Conservation (phyloP, 106 monocot genomes). For the Apostasia shenzhenica region DNA sequence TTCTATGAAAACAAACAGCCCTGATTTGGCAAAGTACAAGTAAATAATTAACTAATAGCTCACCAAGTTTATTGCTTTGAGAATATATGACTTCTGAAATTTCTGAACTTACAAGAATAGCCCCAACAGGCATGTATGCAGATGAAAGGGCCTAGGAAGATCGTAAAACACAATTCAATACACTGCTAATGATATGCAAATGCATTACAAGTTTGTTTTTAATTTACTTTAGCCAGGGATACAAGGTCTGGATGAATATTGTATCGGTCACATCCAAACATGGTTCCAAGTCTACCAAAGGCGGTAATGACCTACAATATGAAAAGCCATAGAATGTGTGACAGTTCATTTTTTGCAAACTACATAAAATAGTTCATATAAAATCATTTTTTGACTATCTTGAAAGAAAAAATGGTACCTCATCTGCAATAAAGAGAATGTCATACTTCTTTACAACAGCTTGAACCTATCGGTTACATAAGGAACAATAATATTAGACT, state of each 20-base stretch:
- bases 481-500: neutral
- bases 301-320: slow-evolving; percentile 79
- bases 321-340: neutral
- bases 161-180: neutral
- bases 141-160: slow-evolving; percentile 86
- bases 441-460: slow-evolving; percentile 92
- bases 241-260: slow-evolving; percentile 92
- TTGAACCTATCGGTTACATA: slow-evolving; percentile 54
- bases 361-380: neutral
- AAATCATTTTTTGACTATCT: neutral
- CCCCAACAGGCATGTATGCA: slow-evolving; percentile 95
- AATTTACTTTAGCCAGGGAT: slow-evolving; percentile 78
- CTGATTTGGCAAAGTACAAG: neutral
- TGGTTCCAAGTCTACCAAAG: slow-evolving; percentile 93
- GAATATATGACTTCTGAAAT: slow-evolving; percentile 83
- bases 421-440: slow-evolving; percentile 97
- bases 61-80: slow-evolving; percentile 97
- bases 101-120: slow-evolving; percentile 86
- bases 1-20: neutral
- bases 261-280: slow-evolving; percentile 94
- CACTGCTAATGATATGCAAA: neutral
- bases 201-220: neutral
- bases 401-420: slow-evolving; percentile 35
- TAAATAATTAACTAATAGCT: neutral
- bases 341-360: too few species aligned